Evolutionary conservation across 2,329 filamentous ascomycete species (phyloP), one percentile per base, ranked within the genome.

Genomic region (Aspergillus neoniger): DNA sequence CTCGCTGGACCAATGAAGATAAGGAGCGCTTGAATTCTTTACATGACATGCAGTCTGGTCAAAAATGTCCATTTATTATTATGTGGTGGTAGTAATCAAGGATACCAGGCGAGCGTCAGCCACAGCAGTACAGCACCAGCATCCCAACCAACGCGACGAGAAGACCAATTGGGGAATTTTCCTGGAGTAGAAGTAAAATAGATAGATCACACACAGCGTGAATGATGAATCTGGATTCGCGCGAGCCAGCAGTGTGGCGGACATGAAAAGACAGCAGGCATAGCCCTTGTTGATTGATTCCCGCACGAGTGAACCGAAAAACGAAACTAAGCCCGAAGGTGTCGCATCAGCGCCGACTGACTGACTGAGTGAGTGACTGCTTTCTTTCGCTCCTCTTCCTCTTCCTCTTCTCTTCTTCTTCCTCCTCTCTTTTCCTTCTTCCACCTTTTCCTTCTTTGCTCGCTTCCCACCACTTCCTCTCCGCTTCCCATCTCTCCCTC

Each of bases 401-500:
- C 25, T 28, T 28, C 25, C 25, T 28, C 25, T 28, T 28, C 25
- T 28, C 25, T 28, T 57, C 41, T 41, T 57, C 57, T 39, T 59
- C 43, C 47, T 51, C 49, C 43, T 58, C 52, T 51, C 41, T 51
- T 57, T 60, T 52, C 57, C 60, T 61, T 63, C 58, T 59, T 68
- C 57, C 57, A 63, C 64, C 63, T 61, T 58, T 62, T 60, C 51
- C 62, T 14, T 58, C 64, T 58, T 63, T 55, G 58, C 59, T 58
- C 55, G 57, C 55, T 55, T 54, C 44, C 59, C 61, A 60, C 57
- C 60, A 59, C 58, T 51, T 63, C 59, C 57, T 63, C 25, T 36
- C 28, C 25, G 58, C 54, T 62, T 61, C 63, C 50, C 62, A 64
- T 67, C 57, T 36, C 55, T 36, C 55, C 66, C 62, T 58, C 61